These are phyloP conservation scores for Suillus decipiens DNA, from an alignment of 768 basidiomycete genomes.

Conservation along the genomic window DNA sequence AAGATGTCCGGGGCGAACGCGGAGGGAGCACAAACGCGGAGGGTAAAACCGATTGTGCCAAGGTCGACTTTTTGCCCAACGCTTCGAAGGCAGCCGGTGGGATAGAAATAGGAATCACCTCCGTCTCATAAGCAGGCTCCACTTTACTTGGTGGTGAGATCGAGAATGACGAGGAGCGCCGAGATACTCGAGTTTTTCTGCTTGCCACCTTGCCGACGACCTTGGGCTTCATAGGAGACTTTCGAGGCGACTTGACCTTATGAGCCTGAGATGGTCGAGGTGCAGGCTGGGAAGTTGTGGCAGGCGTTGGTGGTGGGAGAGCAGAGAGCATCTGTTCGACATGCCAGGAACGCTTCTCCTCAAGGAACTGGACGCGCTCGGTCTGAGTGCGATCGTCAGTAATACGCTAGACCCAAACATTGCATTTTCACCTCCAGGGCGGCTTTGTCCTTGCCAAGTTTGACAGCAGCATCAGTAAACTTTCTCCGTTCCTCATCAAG, in stretches of 20 bases:
- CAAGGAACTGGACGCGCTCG: slow-evolving; percentile 58
- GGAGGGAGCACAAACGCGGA: slow-evolving; percentile 79
- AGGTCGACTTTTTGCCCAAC: slow-evolving; percentile 16
- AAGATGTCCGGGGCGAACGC: slow-evolving; percentile 67
- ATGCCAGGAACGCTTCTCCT: slow-evolving; percentile 78
- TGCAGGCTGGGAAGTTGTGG: slow-evolving; percentile 25
- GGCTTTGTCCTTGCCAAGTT: slow-evolving; percentile 64
- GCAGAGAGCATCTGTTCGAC: slow-evolving; percentile 63
- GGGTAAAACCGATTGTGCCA: slow-evolving; percentile 55
- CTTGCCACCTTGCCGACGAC: slow-evolving; percentile 48
- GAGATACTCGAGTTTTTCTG: slow-evolving; percentile 47
- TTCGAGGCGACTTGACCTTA: slow-evolving; percentile 39
- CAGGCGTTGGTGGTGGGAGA: slow-evolving; percentile 50
- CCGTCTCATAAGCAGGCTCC: slow-evolving; percentile 54
- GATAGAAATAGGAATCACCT: slow-evolving; percentile 40
- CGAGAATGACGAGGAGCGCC: slow-evolving; percentile 46
- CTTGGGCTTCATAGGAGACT: slow-evolving; percentile 47
- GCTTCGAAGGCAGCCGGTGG: slow-evolving; percentile 31
- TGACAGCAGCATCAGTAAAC: slow-evolving; percentile 64
- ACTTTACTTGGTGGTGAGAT: slow-evolving; percentile 36
- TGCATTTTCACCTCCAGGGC: slow-evolving; percentile 57
- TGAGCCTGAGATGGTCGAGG: slow-evolving; percentile 27
- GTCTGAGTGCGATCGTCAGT: slow-evolving; percentile 41
- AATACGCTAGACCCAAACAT: slow-evolving; percentile 7
- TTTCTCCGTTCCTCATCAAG: slow-evolving; percentile 67